These are phyloP conservation scores for Calonectria multiphialidica DNA, from an alignment of 2,329 filamentous ascomycete genomes.

Conservation along the genomic window DNA sequence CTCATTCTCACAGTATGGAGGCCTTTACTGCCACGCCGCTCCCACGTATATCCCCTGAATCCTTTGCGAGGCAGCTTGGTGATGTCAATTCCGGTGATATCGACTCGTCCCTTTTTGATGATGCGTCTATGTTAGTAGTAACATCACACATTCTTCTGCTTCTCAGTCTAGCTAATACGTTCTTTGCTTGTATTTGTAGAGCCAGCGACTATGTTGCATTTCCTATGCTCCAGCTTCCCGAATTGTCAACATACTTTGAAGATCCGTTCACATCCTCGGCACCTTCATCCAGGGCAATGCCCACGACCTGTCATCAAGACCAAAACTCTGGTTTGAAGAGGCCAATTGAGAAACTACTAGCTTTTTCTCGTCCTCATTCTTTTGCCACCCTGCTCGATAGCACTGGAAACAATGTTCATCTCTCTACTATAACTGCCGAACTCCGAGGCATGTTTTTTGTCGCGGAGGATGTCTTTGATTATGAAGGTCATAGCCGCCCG, in stretches of 20 bases:
- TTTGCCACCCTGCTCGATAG: slow-evolving; percentile 75
- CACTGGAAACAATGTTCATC: slow-evolving; percentile 63
- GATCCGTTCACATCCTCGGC: slow-evolving; percentile 76
- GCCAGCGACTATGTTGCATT: slow-evolving; percentile 48
- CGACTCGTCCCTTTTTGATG: background rate
- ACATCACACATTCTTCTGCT: background rate
- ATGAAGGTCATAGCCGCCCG: slow-evolving; percentile 67
- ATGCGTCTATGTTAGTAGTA: background rate
- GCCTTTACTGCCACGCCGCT: no score
- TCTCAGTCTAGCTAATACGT: background rate
- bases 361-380: slow-evolving; percentile 74
- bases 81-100: no score
- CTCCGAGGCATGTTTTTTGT: slow-evolving; percentile 92
- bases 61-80: no score
- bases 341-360: slow-evolving; percentile 70
- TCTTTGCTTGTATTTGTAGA: slow-evolving; percentile 51
- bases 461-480: slow-evolving; percentile 82
- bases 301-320: slow-evolving; percentile 75
- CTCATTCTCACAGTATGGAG: no score
- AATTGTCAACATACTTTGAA: background rate
- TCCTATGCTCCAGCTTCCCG: background rate
- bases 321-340: slow-evolving; percentile 66
- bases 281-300: slow-evolving; percentile 68
- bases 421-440: slow-evolving; percentile 70
- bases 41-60: no score